A percentile compares a stretch with the other conserved stretches of the same genome.
Evolutionary conservation across 495 filamentous ascomycete species (phyloP).

Genomic region (Friedmanniomyces endolithicus): DNA sequence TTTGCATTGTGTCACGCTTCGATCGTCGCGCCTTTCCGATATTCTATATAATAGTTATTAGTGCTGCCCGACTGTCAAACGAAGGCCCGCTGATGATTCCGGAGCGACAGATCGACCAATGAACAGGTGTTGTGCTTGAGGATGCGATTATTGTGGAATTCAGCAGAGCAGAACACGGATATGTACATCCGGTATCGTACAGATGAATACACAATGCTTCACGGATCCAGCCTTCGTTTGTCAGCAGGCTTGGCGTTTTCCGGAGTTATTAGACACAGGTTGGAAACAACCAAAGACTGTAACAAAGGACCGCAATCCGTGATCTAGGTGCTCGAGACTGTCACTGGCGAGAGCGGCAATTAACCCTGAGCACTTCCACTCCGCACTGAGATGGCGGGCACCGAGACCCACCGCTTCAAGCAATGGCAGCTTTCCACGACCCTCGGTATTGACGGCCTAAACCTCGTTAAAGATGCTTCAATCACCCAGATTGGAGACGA

Average conservation of each 20-base stretch:
- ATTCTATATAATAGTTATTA: too few relatives aligned
- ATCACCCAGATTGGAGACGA: neutral
- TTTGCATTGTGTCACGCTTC: too few relatives aligned
- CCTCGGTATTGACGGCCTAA: neutral
- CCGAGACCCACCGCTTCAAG: neutral
- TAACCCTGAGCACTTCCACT: neutral
- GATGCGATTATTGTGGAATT: too few relatives aligned
- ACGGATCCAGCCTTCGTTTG: neutral
- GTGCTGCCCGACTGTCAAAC: too few relatives aligned
- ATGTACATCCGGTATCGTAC: too few relatives aligned
- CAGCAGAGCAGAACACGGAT: too few relatives aligned
- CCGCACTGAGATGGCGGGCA: neutral
- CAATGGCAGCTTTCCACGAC: conserved; percentile 4
- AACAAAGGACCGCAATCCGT: neutral
- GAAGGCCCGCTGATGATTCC: neutral
- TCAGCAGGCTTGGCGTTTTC: neutral
- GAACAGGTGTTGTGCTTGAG: neutral
- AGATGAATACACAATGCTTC: too few relatives aligned
- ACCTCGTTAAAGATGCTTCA: neutral
- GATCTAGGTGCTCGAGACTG: neutral
- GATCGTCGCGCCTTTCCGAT: too few relatives aligned
- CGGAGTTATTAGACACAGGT: neutral
- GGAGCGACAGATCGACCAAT: neutral
- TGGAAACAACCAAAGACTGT: neutral
- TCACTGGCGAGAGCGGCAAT: neutral